Percentiles rank a stretch among this genome's conserved stretches.
Conservation (phyloP, 2,329 filamentous ascomycete species). For the Sclerotinia sclerotiorum region DNA sequence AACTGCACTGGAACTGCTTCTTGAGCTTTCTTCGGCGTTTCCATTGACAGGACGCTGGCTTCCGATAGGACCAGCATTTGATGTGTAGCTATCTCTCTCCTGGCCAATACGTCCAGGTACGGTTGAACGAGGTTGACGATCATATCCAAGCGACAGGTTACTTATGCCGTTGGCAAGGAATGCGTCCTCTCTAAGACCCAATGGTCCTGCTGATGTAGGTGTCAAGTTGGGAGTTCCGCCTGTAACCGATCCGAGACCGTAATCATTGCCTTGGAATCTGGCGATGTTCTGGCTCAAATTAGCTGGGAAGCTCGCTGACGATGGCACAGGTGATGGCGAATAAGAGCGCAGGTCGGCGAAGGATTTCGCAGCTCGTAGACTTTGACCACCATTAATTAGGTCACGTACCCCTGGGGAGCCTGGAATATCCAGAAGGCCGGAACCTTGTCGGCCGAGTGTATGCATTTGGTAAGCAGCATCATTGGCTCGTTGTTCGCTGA, state of each 20-base stretch:
- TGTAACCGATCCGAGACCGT: conserved; percentile 54
- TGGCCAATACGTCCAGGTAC: conserved; percentile 45
- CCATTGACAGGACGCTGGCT: conserved; percentile 58
- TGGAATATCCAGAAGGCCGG: conserved; percentile 80
- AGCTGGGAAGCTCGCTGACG: conserved; percentile 82
- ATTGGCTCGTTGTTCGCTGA: conserved; percentile 73
- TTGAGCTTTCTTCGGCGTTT: conserved; percentile 35
- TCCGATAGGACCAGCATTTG: conserved; percentile 58
- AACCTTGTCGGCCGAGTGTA: conserved; percentile 75
- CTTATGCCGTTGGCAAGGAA: conserved; percentile 52
- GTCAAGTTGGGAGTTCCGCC: conserved; percentile 68
- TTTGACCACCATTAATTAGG: conserved; percentile 64
- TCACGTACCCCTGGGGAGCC: conserved; percentile 67
- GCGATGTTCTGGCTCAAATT: conserved; percentile 62
- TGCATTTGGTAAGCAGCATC: conserved; percentile 68
- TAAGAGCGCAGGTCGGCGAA: conserved; percentile 94
- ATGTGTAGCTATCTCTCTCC: conserved; percentile 47
- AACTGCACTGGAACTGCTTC: conserved; percentile 40
- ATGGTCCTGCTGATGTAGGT: conserved; percentile 75
- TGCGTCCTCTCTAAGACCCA: conserved; percentile 38
- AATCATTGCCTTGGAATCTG: conserved; percentile 55
- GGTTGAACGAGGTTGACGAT: conserved; percentile 40
- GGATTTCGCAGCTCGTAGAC: conserved; percentile 90
- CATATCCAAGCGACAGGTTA: conserved; percentile 55
- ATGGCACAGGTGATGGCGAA: conserved; percentile 88